Evolutionary conservation across 805 yeast species (phyloP), one percentile per base, ranked within the genome.

Genomic region (Hanseniaspora thailandica): DNA sequence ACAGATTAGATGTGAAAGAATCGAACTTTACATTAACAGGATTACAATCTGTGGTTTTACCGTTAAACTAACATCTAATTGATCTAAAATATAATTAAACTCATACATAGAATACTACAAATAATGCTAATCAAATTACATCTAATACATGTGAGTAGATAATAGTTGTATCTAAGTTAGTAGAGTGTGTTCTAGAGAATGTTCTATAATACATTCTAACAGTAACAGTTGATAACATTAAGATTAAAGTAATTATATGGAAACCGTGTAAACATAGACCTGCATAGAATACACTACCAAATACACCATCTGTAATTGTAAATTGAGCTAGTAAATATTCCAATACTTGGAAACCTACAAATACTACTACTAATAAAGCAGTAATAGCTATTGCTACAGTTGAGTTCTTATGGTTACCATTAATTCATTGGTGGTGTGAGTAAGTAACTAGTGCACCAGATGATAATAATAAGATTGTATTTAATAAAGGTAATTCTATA

Each of bases 111-210:
- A 60, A 56, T 25, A 61, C 51, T 26, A 62, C 57, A 45, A 57
- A 61, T 55, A 62, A 55, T 53, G 61, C 60, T 59, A 62, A 58
- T 62, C 65, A 62, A 47, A 62, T 60, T 33, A 62, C 58, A 61
- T 62, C 65, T 56, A 62, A 54, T 35, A 62, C 61, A 56, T 62
- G 65, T 57, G 58, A 57, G 40, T 57, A 59, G 52, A 62, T 55
- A 25, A 61, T 57, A 54, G 63, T 61, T 31, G 57, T 56, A 55
- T 62, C 64, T 55, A 48, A 61, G 26, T 59, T 60, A 23, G 61
- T 56, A 55, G 61, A 63, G 52, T 61, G 63, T 34, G 55, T 60
- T 51, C 47, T 56, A 54, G 63, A 61, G 22, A 61, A 57, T 48
- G 60, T 61, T 53, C 59, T 58, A 30, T 49, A 45, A 45, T 55